These are phyloP conservation scores for Dichotomopilus funicola DNA, from an alignment of 2,329 filamentous ascomycete genomes.

Conservation along the genomic window DNA sequence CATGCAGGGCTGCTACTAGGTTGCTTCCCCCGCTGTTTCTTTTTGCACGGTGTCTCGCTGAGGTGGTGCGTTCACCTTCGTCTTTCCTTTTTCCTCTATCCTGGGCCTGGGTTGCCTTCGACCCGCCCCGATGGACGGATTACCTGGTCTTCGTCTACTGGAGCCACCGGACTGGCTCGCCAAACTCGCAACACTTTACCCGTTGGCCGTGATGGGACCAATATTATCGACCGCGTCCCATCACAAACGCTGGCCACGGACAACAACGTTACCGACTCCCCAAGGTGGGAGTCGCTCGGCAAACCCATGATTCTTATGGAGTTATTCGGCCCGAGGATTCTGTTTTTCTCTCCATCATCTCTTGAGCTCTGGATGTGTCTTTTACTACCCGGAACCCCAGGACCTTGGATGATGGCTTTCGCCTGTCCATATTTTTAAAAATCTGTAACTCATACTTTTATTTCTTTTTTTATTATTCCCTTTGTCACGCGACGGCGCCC, in stretches of 20 bases:
- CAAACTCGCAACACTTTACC: too few species aligned
- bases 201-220: too few species aligned
- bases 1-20: slow-evolving; percentile 46
- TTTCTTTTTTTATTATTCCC: background rate
- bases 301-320: background rate
- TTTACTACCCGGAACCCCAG: background rate
- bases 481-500: background rate
- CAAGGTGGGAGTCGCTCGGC: background rate
- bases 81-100: background rate
- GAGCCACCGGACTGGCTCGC: too few species aligned
- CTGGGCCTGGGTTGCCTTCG: background rate
- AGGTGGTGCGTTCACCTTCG: background rate
- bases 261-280: background rate
- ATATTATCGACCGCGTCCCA: too few species aligned
- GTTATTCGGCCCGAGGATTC: slow-evolving; percentile 1
- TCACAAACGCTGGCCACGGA: too few species aligned
- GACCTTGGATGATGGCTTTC: background rate
- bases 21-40: background rate
- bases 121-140: background rate
- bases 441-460: background rate
- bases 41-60: background rate
- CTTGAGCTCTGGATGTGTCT: background rate
- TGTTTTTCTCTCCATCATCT: background rate
- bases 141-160: too few species aligned
- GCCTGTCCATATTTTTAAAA: background rate